These are phyloP conservation scores for Whalleya microplaca DNA, from an alignment of 2,329 filamentous ascomycete species.

Conservation along the genomic window DNA sequence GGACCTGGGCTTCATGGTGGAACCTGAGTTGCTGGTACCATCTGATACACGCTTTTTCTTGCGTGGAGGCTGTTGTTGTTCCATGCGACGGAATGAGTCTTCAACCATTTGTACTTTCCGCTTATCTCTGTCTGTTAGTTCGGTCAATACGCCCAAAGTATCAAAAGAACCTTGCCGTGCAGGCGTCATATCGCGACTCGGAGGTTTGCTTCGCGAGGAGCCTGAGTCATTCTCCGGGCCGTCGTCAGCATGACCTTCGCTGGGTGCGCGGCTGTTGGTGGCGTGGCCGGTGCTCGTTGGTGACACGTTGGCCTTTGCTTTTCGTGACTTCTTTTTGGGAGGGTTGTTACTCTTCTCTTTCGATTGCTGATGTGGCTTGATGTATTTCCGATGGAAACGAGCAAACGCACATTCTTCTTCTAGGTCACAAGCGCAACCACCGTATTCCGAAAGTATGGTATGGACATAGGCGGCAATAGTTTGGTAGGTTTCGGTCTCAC, in stretches of 20 bases:
- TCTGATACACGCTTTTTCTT: conserved; percentile 69
- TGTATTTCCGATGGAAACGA: conserved; percentile 64
- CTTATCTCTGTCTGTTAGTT: conserved; percentile 69
- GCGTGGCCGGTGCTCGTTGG: conserved; percentile 65
- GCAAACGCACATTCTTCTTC: conserved; percentile 66
- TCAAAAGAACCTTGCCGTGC: conserved; percentile 62
- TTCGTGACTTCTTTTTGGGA: conserved; percentile 54
- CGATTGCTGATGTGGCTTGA: conserved; percentile 50
- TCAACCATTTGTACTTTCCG: conserved; percentile 69
- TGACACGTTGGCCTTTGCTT: conserved; percentile 59
- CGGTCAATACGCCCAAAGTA: conserved; percentile 62
- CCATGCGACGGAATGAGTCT: conserved; percentile 65
- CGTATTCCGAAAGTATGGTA: conserved; percentile 74
- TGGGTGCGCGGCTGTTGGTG: conserved; percentile 66
- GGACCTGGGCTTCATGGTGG: conserved; percentile 45
- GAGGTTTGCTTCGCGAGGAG: conserved; percentile 65
- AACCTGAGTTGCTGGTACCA: conserved; percentile 42
- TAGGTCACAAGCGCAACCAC: conserved; percentile 75
- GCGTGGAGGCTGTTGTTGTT: conserved; percentile 58
- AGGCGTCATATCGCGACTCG: conserved; percentile 68
- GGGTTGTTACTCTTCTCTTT: conserved; percentile 36
- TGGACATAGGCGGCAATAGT: conserved; percentile 68
- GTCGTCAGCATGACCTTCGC: conserved; percentile 63
- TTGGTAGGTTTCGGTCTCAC: conserved; percentile 60
- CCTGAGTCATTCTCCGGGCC: conserved; percentile 58